Percentiles rank a stretch among this genome's conserved stretches.
Conservation (phyloP, 2,329 filamentous ascomycete genomes). For the Colletotrichum sidae region DNA sequence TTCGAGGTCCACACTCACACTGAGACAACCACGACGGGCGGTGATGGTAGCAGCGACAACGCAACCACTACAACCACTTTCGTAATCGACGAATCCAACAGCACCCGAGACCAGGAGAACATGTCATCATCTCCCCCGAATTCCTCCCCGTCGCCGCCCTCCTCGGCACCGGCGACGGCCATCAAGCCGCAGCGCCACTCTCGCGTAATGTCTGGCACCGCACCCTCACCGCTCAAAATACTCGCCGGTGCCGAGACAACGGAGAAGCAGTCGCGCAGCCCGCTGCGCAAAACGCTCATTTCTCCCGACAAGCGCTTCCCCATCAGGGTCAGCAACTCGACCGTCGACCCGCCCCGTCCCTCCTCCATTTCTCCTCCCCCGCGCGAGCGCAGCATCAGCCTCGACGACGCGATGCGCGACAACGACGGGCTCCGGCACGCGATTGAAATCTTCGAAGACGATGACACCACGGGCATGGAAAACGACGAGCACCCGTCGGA, state of each 20-base stretch:
- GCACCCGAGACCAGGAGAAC: slow-evolving; percentile 57
- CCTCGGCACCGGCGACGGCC: slow-evolving; percentile 28
- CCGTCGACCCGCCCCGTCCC: slow-evolving; percentile 40
- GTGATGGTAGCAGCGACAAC: slow-evolving; percentile 35
- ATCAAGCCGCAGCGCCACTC: slow-evolving; percentile 55
- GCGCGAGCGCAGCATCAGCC: slow-evolving; percentile 54
- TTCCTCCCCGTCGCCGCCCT: slow-evolving; percentile 34
- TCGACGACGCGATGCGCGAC: slow-evolving; percentile 65
- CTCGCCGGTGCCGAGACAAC: slow-evolving; percentile 49
- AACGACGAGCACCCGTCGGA: slow-evolving; percentile 41
- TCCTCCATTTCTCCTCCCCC: slow-evolving; percentile 28
- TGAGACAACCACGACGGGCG: slow-evolving; percentile 36
- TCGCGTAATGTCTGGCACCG: slow-evolving; percentile 67
- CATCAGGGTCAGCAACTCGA: slow-evolving; percentile 61
- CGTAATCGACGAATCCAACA: slow-evolving; percentile 43
- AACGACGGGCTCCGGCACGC: slow-evolving; percentile 69
- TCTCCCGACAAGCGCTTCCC: slow-evolving; percentile 66
- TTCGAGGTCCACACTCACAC: slow-evolving; percentile 49
- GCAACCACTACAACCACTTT: slow-evolving; percentile 39
- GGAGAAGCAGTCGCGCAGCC: slow-evolving; percentile 47
- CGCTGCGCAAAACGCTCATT: slow-evolving; percentile 54
- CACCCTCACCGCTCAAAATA: slow-evolving; percentile 69
- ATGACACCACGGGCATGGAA: slow-evolving; percentile 42
- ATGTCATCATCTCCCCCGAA: slow-evolving; percentile 55
- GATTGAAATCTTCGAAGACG: slow-evolving; percentile 73